Percentiles rank a stretch among this genome's conserved stretches.
Evolutionary conservation across 2,329 filamentous ascomycete species (phyloP).

Genomic region (Penicillium rolfsii): DNA sequence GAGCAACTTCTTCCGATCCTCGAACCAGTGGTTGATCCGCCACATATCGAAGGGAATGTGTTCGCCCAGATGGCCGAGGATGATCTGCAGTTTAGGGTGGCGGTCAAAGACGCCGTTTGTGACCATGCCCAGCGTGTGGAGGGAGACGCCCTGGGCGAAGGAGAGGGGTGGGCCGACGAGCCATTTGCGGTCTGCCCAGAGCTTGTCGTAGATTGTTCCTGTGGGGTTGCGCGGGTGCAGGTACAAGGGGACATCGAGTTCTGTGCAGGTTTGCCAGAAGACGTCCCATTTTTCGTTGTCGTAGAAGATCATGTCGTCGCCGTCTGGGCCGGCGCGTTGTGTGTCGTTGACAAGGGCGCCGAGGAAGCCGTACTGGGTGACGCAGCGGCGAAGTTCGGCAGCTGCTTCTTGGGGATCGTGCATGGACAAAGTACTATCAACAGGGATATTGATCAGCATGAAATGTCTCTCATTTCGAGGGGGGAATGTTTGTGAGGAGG

Average conservation of each 20-base stretch:
- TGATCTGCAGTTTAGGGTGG: conserved; percentile 51
- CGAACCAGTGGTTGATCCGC: conserved; percentile 51
- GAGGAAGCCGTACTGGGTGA: conserved; percentile 63
- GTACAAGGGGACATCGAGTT: conserved; percentile 67
- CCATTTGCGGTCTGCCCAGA: conserved; percentile 63
- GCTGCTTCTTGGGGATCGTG: conserved; percentile 47
- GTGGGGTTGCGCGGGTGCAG: conserved; percentile 64
- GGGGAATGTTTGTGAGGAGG: too few species aligned
- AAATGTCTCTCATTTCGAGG: too few species aligned
- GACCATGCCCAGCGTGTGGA: conserved; percentile 59
- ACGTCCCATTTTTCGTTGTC: conserved; percentile 60
- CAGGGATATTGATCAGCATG: too few species aligned
- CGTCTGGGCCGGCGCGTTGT: conserved; percentile 61
- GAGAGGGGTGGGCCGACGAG: conserved; percentile 63
- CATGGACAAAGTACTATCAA: conserved; percentile 37
- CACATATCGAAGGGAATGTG: conserved; percentile 57
- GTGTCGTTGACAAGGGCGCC: conserved; percentile 66
- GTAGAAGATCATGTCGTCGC: conserved; percentile 67
- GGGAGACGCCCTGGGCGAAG: conserved; percentile 62
- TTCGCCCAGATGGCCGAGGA: conserved; percentile 55
- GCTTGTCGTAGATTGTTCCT: conserved; percentile 59
- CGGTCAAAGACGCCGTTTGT: conserved; percentile 57
- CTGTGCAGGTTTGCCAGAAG: conserved; percentile 62
- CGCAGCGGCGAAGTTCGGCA: conserved; percentile 49
- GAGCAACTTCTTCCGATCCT: conserved; percentile 44